Base-by-base conservation (phyloP, 2,329 filamentous ascomycete species). In the Eutypa lata region DNA sequence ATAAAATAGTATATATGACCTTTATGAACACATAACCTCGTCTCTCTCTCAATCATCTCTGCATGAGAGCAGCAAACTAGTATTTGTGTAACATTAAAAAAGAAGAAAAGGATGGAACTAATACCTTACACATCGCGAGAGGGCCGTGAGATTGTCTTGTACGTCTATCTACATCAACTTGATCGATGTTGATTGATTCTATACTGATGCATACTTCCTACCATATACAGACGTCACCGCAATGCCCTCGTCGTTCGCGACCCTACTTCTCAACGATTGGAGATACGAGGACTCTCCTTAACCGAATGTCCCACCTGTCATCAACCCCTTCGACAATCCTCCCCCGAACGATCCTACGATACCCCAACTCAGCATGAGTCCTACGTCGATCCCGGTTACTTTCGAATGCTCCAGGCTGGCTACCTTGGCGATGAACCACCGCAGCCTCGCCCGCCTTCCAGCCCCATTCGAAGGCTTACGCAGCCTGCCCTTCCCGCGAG, bases 231-330 rank as follows among this genome's bases (percentile, higher is more conserved):
- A 49, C 94, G 93, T 57, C 91, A 97, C 70, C 89, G 90, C 66
- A 91, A 96, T 73, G 88, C 92, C 21, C 86, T 99, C 53, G 94
- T 99, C 44, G 86, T 97, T 37, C 92, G 90, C 66, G 93, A 99
- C 73, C 89, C 86, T 46, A 80, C 84, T 28, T 96, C 92, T 7
- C 88, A 87, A 58, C 89, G 92, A 62, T 84, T 99, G 58, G 90
- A 91, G 61, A 88, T 97, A 49, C 87, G 89, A 56, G 86, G 78
- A 55, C 75, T 55, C 73, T 57, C 68, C 28, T 64, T 91, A 53
- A 82, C 84, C 53, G 85, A 92, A 66, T 99, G 95, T 66, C 94
- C 95, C n/a, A 90, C 91, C 65, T 97, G 93, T 69, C 90, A 91
- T 68, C 88, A 89, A 50, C 84, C 90, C 18, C 80, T 86, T 70